Evolutionary conservation across 495 filamentous ascomycete species (phyloP), one percentile per base, ranked within the genome.

Genomic region (Penicillium malachiteum): DNA sequence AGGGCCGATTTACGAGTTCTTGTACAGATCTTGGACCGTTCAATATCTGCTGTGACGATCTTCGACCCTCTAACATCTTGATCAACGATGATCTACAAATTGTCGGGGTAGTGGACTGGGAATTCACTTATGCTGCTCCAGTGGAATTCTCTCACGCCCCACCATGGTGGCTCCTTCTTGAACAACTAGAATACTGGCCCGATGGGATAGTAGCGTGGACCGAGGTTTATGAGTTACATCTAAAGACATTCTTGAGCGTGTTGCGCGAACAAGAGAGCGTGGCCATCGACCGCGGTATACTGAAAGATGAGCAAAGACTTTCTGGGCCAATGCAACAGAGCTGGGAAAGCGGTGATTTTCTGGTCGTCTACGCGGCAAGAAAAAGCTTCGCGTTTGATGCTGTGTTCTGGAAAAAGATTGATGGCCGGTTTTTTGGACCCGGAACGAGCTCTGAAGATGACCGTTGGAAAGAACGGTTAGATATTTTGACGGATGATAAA

Each of bases 131-230:
- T 26, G 21, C 21, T 26, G 21, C 21, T 4, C 21, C 21, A 26
- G 21, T 64, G 7, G 62, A 73, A 48, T 76, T 77, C 56, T 47
- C 56, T 14, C 61, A 67, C 33, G 70, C 71, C 21, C 67, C 69
- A 13, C 71, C 72, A 3, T 75, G 67, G 69, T 77, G 73, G 73
- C 66, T 79, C 13, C 65, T 78, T 10, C 49, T 77, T 1, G 55
- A 69, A 16, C 33, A 30, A 14, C 70, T 70, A 0, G 71, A 77
- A 17, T 57, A 52, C 26, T 75, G 71, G 72, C 9, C 54, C 9
- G 17, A 48, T 16, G 67, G 61, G 8, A 53, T 73, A 21, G 59
- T 60, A 26, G 50, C 55, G 8, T 65, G 32, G 51, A 8, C 34
- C 21, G 10, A 33, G 33, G 41, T 14, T 13, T 65, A 51, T 34